Base-by-base conservation (phyloP, 345 rosid species). In the Hibiscus tridactylites region DNA sequence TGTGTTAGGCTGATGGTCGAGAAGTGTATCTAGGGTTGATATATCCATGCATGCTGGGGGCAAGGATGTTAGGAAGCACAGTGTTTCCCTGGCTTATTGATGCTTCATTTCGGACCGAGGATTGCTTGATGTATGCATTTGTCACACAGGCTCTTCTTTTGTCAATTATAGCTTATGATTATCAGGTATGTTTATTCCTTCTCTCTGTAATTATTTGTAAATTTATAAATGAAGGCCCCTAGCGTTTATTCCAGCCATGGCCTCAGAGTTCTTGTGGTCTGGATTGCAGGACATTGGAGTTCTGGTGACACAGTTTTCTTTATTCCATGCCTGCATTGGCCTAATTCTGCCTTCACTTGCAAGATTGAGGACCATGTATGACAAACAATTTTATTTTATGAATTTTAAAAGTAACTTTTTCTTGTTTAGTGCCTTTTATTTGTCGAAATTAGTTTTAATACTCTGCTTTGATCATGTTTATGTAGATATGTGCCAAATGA, bases 1-100 rank as follows among this genome's bases (percentile, higher is more conserved):
- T 59, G 37, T 61, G 17, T 65, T 71, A 95, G 99, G 99, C 99
- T 84, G 99, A 95, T 81, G 99, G 99, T 57, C 79, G 97, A 76
- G 98, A 85, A 85, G 91, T 89, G 76, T 79, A 79, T 77, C 86
- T 95, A 12, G 99, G 97, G 53, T 77, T 92, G 83, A 81, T 92
- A 76, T 89, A 87, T 82, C 90, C 97, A 44, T 92, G 92, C 77
- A 74, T 95, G 61, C 73, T 90, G 82, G 97, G 91, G 46, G 82
- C 99, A 84, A 90, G 97, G 81, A 95, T 95, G 97, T 87, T 90
- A 42, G 99, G 99, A 44, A 92, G 97, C 81, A 87, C 97, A 31
- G 68, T 85, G 62, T 90, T 90, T 68, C 97, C 97, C 29, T 92
- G 99, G 99, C 78, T 90, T 15, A 78, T 85, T 73, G 82, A 85